Base-by-base conservation (phyloP, 2,329 filamentous ascomycete genomes). In the Colletotrichum sp. region DNA sequence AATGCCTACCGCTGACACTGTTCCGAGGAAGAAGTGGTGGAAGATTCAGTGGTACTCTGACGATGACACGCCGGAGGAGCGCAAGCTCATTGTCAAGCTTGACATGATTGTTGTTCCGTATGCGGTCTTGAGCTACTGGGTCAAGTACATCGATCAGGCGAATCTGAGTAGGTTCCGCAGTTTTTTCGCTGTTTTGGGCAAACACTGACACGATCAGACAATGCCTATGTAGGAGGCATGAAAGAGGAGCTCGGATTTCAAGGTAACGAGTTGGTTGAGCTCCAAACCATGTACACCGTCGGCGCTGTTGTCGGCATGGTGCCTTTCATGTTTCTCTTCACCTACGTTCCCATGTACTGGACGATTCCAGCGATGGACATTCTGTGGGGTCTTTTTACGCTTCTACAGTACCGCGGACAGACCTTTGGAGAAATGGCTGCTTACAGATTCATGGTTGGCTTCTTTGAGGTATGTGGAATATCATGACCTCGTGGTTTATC, bases 361-460 rank as follows among this genome's bases (percentile, higher is more conserved):
- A 15, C 71, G 26, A 28, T 83, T 78, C 67, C 81, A 79, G 65
- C 72, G 80, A 9, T 76, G 78, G 89, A 92, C 70, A 77, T 91
- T 2, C 80, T 84, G 4, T 92, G 91, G 90, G 90, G 90, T 0
- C 80, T 91, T 24, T 90, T 92, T 76, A 92, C 90, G 0, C 84
- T 92, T 16, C 81, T 91, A 76, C 59, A 77, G 60, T 49, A 68
- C 77, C 66, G 77, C 66, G 15, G 78, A 78, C n/a, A 67, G 79
- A 83, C 55, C 24, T 83, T 52, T 36, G 70, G 18, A 67, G 78
- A 34, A 69, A 84, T 76, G 64, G 73, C 73, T 8, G 73, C 73
- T 12, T 76, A 76, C 16, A 79, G 84, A 4, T 86, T 86, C 65
- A 81, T 84, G 75, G 79, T 85, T 7, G 83, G 83, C 9, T 79